These are phyloP conservation scores for Magnolia officinalis DNA, from an alignment of 164 flowering plant genomes.

Conservation along the genomic window DNA sequence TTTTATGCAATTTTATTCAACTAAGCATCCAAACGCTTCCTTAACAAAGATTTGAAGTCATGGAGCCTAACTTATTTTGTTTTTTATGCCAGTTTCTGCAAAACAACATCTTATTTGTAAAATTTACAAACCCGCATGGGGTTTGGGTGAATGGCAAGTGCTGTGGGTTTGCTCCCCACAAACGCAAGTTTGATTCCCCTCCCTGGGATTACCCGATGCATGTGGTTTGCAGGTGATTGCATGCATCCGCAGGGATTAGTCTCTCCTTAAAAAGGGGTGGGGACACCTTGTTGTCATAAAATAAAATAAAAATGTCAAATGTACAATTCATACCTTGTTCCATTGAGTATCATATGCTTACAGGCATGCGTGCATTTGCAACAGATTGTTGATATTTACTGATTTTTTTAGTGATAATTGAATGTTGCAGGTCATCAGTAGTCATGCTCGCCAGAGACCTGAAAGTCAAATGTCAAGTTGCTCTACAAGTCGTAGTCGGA, in stretches of 20 bases:
- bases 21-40: background rate
- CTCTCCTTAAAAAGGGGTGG: too few species aligned
- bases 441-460: constrained; percentile 60
- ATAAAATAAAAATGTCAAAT: background rate
- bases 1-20: background rate
- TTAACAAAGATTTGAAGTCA: background rate
- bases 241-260: too few species aligned
- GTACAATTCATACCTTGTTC: background rate
- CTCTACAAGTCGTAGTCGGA: constrained; percentile 43
- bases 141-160: too few species aligned
- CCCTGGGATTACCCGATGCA: too few species aligned
- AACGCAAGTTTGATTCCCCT: too few species aligned
- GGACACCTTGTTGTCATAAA: too few species aligned
- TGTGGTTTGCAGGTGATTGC: too few species aligned
- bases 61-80: background rate
- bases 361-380: background rate
- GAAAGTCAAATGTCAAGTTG: constrained; percentile 42
- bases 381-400: background rate
- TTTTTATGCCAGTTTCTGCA: background rate
- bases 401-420: background rate
- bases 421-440: constrained; percentile 62
- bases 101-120: background rate
- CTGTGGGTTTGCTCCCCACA: too few species aligned
- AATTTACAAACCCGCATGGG: background rate
- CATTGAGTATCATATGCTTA: background rate